phyloP scores from a whole-genome alignment of 2,329 filamentous ascomycete species.

The Onygenales sp. region DNA sequence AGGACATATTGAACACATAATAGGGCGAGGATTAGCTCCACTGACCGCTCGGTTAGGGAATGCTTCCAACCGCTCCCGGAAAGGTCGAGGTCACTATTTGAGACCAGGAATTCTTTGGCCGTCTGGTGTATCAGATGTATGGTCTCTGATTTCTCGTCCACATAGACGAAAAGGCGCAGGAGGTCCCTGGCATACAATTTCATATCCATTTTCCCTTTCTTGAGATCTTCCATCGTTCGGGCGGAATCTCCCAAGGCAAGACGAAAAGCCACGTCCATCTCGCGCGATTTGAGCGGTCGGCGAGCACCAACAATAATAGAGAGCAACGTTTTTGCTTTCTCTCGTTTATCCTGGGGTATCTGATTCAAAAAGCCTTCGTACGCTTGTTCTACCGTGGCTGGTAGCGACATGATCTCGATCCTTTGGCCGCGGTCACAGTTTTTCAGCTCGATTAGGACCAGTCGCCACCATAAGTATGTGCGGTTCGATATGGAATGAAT shows the following conservation, averaged over 20 bases:
- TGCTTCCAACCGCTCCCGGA: no score
- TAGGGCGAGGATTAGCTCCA: no score
- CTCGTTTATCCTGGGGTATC: neutral
- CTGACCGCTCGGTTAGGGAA: no score
- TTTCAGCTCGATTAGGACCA: conserved; percentile 10
- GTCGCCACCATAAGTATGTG: conserved; percentile 21
- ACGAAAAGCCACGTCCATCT: conserved; percentile 16
- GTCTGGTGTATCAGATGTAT: conserved; percentile 22
- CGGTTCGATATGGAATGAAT: conserved; percentile 13
- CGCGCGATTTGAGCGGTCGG: conserved; percentile 16
- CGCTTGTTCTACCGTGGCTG: conserved; percentile 17
- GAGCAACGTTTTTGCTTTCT: conserved; percentile 5
- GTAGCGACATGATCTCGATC: conserved; percentile 9
- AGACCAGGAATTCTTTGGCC: conserved; percentile 18
- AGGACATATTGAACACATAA: no score
- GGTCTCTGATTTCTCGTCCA: conserved; percentile 11
- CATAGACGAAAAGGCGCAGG: conserved; percentile 18
- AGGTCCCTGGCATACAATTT: conserved; percentile 6
- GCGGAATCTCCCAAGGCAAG: conserved; percentile 3
- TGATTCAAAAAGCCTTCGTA: conserved; percentile 19
- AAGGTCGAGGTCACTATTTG: neutral
- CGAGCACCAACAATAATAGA: conserved; percentile 18
- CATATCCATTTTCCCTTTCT: neutral
- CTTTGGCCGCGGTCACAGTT: conserved; percentile 4
- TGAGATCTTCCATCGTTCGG: conserved; percentile 3